Base-by-base conservation (phyloP, 169 alveolate species). In the Blepharisma undulans region DNA sequence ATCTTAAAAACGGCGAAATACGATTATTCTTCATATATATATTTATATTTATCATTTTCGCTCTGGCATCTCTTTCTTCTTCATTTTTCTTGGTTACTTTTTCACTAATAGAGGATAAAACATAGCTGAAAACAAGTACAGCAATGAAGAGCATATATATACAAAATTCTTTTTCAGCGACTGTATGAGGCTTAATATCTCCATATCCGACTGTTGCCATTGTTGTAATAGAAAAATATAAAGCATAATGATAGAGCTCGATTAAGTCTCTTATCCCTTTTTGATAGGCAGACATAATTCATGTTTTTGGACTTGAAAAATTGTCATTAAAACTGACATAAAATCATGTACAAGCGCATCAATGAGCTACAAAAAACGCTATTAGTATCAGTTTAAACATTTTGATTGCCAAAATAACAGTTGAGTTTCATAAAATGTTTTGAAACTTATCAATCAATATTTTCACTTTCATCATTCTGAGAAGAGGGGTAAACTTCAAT, bases 111-210 rank as follows among this genome's bases (percentile, higher is more conserved):
- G 60, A 36, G 60, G 60, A 36, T 8, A 36, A 36, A 36, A 36
- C 60, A 78, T 92, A 95, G 74, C 96, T 92, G 87, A 92, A 95
- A 59, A 93, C 84, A 61, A 92, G 61, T 21, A 92, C 96, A 14
- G 96, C 97, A 72, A 89, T 76, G 89, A 92, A 59, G 94, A 92
- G 93, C 60, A 93, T 78, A 77, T 85, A 77, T 59, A 92, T 90
- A 86, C 94, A 82, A 72, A 66, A 66, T 16, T 22, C 82, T 82
- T 61, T 80, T 90, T 90, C 93, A n/a, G 59, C 29, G 19, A 27
- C 84, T 29, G 34, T 90, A 60, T 27, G 86, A 19, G 93, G 93
- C 3, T n/a, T 59, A 4, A 90, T 36, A 22, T 90, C 93, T 19
- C 93, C 93, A 82, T 90, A 90, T 12, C 93, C 93, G n/a, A 90